Percentiles rank a stretch among this genome's conserved stretches.
These are phyloP conservation scores for Chalara sp. DNA, from an alignment of 2,329 filamentous ascomycete genomes.

Conservation along the genomic window DNA sequence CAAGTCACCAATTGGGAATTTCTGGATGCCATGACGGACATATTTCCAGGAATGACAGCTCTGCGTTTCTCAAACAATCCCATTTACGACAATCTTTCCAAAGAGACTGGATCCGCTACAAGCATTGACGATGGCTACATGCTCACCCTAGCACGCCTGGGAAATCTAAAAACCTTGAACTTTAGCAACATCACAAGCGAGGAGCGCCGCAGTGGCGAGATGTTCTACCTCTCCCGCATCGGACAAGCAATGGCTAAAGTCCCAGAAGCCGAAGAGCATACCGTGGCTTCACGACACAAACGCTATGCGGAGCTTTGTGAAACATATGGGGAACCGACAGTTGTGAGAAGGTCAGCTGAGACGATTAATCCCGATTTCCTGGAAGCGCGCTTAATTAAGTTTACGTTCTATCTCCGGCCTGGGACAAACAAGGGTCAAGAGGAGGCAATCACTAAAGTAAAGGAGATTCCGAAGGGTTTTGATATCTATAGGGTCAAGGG, in stretches of 20 bases:
- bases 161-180: slow-evolving; percentile 62
- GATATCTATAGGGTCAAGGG: slow-evolving; percentile 80
- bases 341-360: slow-evolving; percentile 41
- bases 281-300: slow-evolving; percentile 58
- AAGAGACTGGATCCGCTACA: slow-evolving; percentile 34
- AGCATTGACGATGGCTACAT: slow-evolving; percentile 79
- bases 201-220: slow-evolving; percentile 81
- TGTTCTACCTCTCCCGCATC: slow-evolving; percentile 87
- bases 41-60: slow-evolving; percentile 67
- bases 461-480: slow-evolving; percentile 63
- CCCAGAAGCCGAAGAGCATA: slow-evolving; percentile 42
- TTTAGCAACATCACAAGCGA: slow-evolving; percentile 63
- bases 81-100: slow-evolving; percentile 50
- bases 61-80: slow-evolving; percentile 84
- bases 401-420: slow-evolving; percentile 44
- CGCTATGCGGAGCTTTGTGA: slow-evolving; percentile 69
- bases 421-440: slow-evolving; percentile 10
- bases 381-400: slow-evolving; percentile 65
- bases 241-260: slow-evolving; percentile 64
- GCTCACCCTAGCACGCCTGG: slow-evolving; percentile 74
- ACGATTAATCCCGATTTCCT: slow-evolving; percentile 71
- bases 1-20: slow-evolving; percentile 63
- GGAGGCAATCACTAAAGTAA: slow-evolving; percentile 13
- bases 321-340: slow-evolving; percentile 64
- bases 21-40: slow-evolving; percentile 57